Base-by-base conservation (phyloP, 345 rosid species). In the Theobroma cacao region DNA sequence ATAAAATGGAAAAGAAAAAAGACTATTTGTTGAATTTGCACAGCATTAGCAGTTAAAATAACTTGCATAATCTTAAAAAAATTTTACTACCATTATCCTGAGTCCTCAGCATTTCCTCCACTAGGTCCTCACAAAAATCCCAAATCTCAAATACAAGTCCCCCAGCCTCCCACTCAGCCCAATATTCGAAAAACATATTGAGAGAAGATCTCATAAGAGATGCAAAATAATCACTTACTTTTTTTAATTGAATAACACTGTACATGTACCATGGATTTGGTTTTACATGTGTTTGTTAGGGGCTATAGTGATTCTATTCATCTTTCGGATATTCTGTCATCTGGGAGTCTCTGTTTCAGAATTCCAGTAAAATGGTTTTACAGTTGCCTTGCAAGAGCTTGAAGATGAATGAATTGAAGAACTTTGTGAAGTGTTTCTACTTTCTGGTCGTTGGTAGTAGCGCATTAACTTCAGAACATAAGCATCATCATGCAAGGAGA, bases 401-500 rank as follows among this genome's bases (percentile, higher is more conserved):
- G 85, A 84, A 67, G 83, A 84, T 33, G 84, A 86, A 74, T 77
- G 86, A 56, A 84, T 76, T 14, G 84, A 85, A 38, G 82, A 75
- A 68, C 72, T 55, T 65, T 60, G 86, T 28, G 82, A 80, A 22
- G 74, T 56, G 2, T 43, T 64, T 56, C 78, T 69, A 56, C 80
- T 80, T 43, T 74, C 82, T 0, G 70, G 75, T 52, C 71, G 83
- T 76, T 85, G 80, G 71, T 80, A 81, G 40, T 74, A 70, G 17
- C 41, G 78, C 81, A 84, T 84, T 79, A 84, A 77, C 62, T 84
- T 86, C 75, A 88, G 66, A 67, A 87, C 67, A 76, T 81, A 76
- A 14, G 87, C 78, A 76, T 85, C 88, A n/a, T 85, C 87, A 6
- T 82, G 85, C 63, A 85, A 79, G 4, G 77, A 38, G 78, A 88